Evolutionary conservation across 352 stramenopile species (phyloP), one percentile per base, ranked within the genome.

Genomic region (Achlya hypogyna): DNA sequence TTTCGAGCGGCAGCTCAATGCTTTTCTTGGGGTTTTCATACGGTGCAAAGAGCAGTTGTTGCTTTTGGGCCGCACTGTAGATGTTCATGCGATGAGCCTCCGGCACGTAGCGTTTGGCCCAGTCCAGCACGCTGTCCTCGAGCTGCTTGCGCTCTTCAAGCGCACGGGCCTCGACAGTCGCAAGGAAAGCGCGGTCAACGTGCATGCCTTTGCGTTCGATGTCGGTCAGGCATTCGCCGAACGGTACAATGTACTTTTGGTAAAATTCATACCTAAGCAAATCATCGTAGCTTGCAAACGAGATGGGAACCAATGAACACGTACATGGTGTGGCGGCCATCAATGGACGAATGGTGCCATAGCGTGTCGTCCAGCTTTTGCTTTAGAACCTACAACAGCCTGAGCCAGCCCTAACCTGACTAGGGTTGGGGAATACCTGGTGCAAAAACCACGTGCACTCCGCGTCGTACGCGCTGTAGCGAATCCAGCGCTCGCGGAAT

Each of bases 161-260:
- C 5, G 97, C 97, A 70, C 94, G 74, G 14, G 82, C 74, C 72
- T 99, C 93, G 1, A 98, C 91, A 10, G 82, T 72, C 0, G 84
- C 82, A 1, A 99, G 82, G 75, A 99, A 98, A 29, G 86, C 79
- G 12, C 81, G 42, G 73, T 95, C 79, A 51, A 98, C 86, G 62
- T 93, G 77, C 75, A 98, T 96, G 18, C 92, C 92, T 47, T 93
- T 91, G 59, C 93, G 79, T 78, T 99, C 97, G 72, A 99, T 98
- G 74, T 99, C 96, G 5, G 97, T 99, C 4, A 99, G 81, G 28
- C 98, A 92, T 69, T 99, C 87, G 27, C 95, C 97, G 74, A 99
- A 99, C n/a, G 92, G 87, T 25, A 98, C 78, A 75, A 98, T 96
- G 75, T 99, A 98, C 54, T 89, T 69, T 43, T 85, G 65, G 77